Percentiles rank a stretch among this genome's conserved stretches.
phyloP scores from a whole-genome alignment of 805 yeast species.

The Wickerhamomyces canadensis region DNA sequence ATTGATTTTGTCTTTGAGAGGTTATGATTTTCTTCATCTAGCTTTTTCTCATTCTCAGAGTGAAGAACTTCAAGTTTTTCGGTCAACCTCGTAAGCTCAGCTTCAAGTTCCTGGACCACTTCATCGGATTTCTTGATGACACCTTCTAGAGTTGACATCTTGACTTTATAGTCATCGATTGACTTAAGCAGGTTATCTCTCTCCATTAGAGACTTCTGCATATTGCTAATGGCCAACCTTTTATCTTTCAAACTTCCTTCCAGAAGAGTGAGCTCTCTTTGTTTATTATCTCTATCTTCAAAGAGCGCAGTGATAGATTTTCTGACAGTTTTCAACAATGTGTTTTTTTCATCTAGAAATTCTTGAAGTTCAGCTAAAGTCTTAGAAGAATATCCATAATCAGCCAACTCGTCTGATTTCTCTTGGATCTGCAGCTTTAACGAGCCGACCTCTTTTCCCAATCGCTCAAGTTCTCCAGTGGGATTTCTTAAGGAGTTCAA shows the following conservation, averaged over 20 bases:
- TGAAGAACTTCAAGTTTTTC: slow-evolving; percentile 15
- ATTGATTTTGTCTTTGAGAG: slow-evolving; percentile 13
- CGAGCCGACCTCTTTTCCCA: slow-evolving; percentile 26
- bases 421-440: slow-evolving; percentile 24
- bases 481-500: slow-evolving; percentile 18
- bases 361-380: slow-evolving; percentile 44
- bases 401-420: slow-evolving; percentile 30
- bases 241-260: slow-evolving; percentile 51
- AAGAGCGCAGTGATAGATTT: slow-evolving; percentile 23
- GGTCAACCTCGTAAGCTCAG: slow-evolving; percentile 15
- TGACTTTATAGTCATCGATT: slow-evolving; percentile 30
- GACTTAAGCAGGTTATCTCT: slow-evolving; percentile 34
- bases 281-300: slow-evolving; percentile 39
- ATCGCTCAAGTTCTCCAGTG: slow-evolving; percentile 32
- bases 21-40: background rate
- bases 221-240: slow-evolving; percentile 42
- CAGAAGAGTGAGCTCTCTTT: slow-evolving; percentile 37
- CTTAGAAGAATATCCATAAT: slow-evolving; percentile 30
- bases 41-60: slow-evolving; percentile 1
- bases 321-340: slow-evolving; percentile 37
- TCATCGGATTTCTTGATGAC: slow-evolving; percentile 15
- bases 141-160: slow-evolving; percentile 21
- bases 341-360: slow-evolving; percentile 31
- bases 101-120: slow-evolving; percentile 18
- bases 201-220: slow-evolving; percentile 48